phyloP scores from a whole-genome alignment of 2,329 filamentous ascomycete species.

The Fusarium poae region DNA sequence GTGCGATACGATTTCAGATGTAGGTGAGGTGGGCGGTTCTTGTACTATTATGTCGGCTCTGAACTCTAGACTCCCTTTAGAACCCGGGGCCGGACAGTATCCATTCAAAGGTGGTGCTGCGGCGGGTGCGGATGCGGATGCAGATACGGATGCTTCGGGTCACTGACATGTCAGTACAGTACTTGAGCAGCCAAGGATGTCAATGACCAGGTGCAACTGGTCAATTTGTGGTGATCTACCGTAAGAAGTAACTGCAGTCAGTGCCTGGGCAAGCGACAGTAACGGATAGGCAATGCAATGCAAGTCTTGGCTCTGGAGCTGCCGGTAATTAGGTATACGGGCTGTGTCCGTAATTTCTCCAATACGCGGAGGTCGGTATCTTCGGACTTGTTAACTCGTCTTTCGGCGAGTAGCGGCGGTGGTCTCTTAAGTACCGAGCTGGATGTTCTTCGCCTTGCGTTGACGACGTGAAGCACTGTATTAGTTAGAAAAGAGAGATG shows the following conservation, averaged over 20 bases:
- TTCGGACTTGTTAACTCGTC: constrained; percentile 31
- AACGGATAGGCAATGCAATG: constrained; percentile 21
- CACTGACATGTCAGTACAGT: constrained; percentile 46
- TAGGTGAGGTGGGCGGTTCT: constrained; percentile 40
- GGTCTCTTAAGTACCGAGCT: constrained; percentile 12
- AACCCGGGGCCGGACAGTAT: constrained; percentile 44
- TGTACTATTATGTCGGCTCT: constrained; percentile 40
- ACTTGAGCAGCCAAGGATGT: constrained; percentile 41
- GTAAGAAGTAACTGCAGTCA: constrained; percentile 25
- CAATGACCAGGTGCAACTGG: constrained; percentile 34
- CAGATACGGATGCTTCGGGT: constrained; percentile 47
- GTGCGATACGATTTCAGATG: constrained; percentile 32
- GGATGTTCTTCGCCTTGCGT: constrained; percentile 10
- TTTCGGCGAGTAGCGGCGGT: constrained; percentile 29
- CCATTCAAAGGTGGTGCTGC: constrained; percentile 47
- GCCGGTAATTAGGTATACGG: constrained; percentile 33
- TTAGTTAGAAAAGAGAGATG: constrained; percentile 17
- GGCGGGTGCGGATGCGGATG: constrained; percentile 45
- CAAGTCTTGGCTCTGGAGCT: constrained; percentile 38
- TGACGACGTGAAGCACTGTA: constrained; percentile 9
- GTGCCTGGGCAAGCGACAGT: constrained; percentile 33
- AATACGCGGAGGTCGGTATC: constrained; percentile 37
- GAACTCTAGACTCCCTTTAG: constrained; percentile 47
- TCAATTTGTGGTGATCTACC: constrained; percentile 31
- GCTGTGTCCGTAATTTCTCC: constrained; percentile 16